Percentiles rank a stretch among this genome's conserved stretches.
These are phyloP conservation scores for Amaranthus cruentus DNA, from an alignment of 148 eudicot species.

Conservation along the genomic window DNA sequence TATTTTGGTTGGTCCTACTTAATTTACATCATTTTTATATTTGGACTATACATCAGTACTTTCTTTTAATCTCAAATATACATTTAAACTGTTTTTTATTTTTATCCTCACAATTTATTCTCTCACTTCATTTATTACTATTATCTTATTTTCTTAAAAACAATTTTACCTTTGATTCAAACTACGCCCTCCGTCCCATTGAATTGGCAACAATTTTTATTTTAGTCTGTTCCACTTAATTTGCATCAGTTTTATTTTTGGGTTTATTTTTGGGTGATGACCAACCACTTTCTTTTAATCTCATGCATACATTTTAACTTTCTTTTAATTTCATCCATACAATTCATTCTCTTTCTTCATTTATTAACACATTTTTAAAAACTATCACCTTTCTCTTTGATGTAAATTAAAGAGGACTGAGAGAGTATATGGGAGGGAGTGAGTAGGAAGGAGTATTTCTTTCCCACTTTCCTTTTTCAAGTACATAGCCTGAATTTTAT, in stretches of 20 bases:
- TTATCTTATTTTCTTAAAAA: neutral
- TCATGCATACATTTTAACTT: neutral
- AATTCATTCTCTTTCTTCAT: neutral
- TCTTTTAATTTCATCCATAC: slow-evolving; percentile 8
- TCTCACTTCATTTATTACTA: slow-evolving; percentile 7
- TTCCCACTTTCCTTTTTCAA: no score
- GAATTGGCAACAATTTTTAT: no score
- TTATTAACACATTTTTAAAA: no score
- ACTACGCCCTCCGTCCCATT: no score
- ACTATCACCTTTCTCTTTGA: no score
- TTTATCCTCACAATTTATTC: slow-evolving; percentile 3
- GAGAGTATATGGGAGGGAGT: no score
- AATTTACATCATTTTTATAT: neutral
- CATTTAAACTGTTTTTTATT: slow-evolving; percentile 11
- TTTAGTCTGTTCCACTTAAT: no score
- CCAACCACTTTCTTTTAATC: neutral
- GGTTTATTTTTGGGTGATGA: neutral
- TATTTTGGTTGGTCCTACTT: neutral
- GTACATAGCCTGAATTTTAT: no score
- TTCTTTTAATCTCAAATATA: neutral
- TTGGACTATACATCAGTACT: neutral
- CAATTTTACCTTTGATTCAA: neutral
- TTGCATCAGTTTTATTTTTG: no score
- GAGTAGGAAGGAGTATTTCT: no score
- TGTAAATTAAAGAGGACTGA: no score